phyloP scores from a whole-genome alignment of 352 stramenopile species.

The Phytophthora pistaciae region DNA sequence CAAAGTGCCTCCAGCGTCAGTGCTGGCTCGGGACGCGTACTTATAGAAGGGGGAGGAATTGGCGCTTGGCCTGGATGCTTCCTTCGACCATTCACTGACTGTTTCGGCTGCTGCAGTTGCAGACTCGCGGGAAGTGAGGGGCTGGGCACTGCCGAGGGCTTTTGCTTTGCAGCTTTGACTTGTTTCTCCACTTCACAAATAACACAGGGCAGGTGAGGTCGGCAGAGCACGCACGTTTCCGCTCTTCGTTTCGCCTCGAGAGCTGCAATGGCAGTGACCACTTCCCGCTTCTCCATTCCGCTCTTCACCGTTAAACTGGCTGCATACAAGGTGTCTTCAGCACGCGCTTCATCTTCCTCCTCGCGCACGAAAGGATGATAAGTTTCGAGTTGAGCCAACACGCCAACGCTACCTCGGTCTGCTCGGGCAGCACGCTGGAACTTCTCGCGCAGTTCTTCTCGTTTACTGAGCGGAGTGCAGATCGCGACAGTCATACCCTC shows the following conservation, averaged over 20 bases:
- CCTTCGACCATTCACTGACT: slow-evolving; percentile 3
- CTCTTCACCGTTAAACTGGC: slow-evolving; percentile 21
- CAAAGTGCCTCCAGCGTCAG: slow-evolving; percentile 45
- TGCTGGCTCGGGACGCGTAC: slow-evolving; percentile 8
- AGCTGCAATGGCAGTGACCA: slow-evolving; percentile 31
- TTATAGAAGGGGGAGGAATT: background rate
- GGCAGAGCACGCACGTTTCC: slow-evolving; percentile 35
- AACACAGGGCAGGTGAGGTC: slow-evolving; percentile 36
- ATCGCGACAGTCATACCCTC: slow-evolving; percentile 69
- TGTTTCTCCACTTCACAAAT: slow-evolving; percentile 44
- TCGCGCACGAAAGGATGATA: slow-evolving; percentile 64
- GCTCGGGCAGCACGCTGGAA: slow-evolving; percentile 65
- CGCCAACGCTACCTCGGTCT: slow-evolving; percentile 50
- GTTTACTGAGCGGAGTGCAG: slow-evolving; percentile 48
- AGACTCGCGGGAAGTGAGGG: background rate
- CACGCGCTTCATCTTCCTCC: slow-evolving; percentile 20
- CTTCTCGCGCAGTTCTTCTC: slow-evolving; percentile 56
- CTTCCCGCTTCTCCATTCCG: slow-evolving; percentile 31
- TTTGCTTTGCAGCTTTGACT: slow-evolving; percentile 19
- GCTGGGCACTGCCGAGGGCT: slow-evolving; percentile 2
- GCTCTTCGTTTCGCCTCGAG: slow-evolving; percentile 30
- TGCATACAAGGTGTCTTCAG: slow-evolving; percentile 25
- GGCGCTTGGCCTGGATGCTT: background rate
- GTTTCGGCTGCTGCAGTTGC: slow-evolving; percentile 9
- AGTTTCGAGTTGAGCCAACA: slow-evolving; percentile 73